Evolutionary conservation across 2,329 filamentous ascomycete genomes (phyloP).

Genomic region (Trichoderma atroviride): DNA sequence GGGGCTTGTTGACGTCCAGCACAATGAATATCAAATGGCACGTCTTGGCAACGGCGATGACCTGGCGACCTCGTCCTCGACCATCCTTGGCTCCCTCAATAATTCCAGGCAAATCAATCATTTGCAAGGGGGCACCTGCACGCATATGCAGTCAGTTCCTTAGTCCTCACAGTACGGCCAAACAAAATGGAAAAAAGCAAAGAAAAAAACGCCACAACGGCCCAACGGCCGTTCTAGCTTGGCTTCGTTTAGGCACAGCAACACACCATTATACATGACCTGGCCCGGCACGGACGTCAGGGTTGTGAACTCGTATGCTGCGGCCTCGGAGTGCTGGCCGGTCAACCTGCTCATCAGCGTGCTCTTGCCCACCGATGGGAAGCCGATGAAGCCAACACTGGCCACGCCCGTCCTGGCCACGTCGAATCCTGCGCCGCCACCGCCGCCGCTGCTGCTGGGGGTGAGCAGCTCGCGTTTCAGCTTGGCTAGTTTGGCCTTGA

Average conservation of each 20-base stretch:
- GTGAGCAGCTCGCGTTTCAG: constrained; percentile 94
- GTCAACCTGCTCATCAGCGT: constrained; percentile 94
- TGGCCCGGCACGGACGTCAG: constrained; percentile 96
- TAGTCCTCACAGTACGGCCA: not conserved
- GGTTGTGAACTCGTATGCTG: constrained; percentile 98
- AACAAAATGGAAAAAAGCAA: not conserved
- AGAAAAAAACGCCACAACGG: not conserved
- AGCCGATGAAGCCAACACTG: constrained; percentile 96
- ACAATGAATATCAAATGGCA: constrained; percentile 99
- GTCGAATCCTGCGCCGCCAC: constrained; percentile 88
- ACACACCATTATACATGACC: constrained; percentile 82
- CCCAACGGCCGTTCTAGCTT: not conserved
- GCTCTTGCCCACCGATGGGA: constrained; percentile 97
- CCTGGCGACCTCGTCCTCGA: constrained; percentile 94
- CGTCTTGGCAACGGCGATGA: constrained; percentile 98
- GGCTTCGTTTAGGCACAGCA: not conserved
- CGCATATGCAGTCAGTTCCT: constrained; percentile 15
- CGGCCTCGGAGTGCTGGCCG: constrained; percentile 94
- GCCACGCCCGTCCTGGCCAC: constrained; percentile 97
- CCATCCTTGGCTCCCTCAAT: constrained; percentile 98
- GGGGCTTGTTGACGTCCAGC: constrained; percentile 95
- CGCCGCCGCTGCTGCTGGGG: constrained; percentile 80
- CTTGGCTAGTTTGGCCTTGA: constrained; percentile 98
- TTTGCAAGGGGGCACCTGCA: constrained; percentile 85
- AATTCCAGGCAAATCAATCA: constrained; percentile 97